These are phyloP conservation scores for Meira miltonrushii DNA, from an alignment of 1,284 basidiomycete genomes.

Conservation along the genomic window DNA sequence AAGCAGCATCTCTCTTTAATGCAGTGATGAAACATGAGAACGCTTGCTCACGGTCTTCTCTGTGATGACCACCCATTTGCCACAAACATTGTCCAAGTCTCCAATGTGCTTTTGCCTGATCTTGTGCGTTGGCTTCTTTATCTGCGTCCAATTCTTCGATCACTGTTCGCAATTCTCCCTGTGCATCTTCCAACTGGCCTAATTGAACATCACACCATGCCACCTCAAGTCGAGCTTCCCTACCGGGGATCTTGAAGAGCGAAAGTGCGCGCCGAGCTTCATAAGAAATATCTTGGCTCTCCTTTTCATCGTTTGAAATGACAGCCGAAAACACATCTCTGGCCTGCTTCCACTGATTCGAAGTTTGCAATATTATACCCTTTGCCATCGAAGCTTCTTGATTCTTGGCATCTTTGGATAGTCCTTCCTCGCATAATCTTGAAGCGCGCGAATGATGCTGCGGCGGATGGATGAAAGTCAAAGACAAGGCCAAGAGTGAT, in stretches of 20 bases:
- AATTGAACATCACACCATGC: conserved; percentile 77
- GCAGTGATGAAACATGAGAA: conserved; percentile 71
- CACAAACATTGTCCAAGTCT: conserved; percentile 73
- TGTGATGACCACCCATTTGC: conserved; percentile 63
- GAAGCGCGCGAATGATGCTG: conserved; percentile 79
- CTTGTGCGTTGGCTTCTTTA: conserved; percentile 55
- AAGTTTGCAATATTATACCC: conserved; percentile 68
- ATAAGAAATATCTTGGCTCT: neutral
- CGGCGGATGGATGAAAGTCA: conserved; percentile 81
- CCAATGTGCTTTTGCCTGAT: conserved; percentile 74
- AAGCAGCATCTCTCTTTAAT: conserved; percentile 70
- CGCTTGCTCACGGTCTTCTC: conserved; percentile 29
- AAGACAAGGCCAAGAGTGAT: conserved; percentile 64
- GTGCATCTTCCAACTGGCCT: conserved; percentile 59
- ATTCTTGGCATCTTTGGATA: conserved; percentile 63
- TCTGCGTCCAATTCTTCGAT: conserved; percentile 59
- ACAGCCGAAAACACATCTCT: conserved; percentile 60
- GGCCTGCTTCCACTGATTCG: conserved; percentile 68
- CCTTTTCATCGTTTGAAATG: conserved; percentile 26
- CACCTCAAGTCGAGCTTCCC: conserved; percentile 72
- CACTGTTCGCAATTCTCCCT: conserved; percentile 62
- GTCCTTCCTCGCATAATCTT: conserved; percentile 67
- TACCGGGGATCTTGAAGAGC: conserved; percentile 55
- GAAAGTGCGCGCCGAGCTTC: neutral
- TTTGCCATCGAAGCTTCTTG: conserved; percentile 67